These are phyloP conservation scores for Tylopilus rubrobrunneus DNA, from an alignment of 768 basidiomycete genomes.

Conservation along the genomic window DNA sequence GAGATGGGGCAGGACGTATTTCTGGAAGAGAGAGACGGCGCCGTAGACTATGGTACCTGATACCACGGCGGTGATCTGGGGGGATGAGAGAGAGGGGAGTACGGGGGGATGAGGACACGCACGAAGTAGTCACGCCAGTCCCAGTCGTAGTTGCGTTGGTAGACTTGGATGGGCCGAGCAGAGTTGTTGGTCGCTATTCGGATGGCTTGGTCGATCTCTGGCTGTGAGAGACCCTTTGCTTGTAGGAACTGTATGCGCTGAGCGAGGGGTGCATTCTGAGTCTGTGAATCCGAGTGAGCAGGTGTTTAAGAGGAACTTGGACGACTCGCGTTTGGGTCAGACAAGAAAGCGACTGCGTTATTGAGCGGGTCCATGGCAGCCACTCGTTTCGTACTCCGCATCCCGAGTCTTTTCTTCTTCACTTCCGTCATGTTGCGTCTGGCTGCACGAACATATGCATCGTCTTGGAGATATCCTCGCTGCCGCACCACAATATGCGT, in stretches of 20 bases:
- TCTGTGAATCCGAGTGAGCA: slow-evolving; percentile 39
- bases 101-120: slow-evolving; percentile 28
- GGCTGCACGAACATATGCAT: slow-evolving; percentile 14
- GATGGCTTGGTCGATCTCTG: slow-evolving; percentile 85
- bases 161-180: slow-evolving; percentile 29
- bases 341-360: slow-evolving; percentile 81
- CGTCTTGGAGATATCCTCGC: slow-evolving; percentile 10
- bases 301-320: neutral
- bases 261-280: slow-evolving; percentile 71
- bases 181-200: slow-evolving; percentile 47
- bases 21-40: slow-evolving; percentile 78
- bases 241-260: slow-evolving; percentile 94
- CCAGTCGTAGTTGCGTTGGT: slow-evolving; percentile 51
- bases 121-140: slow-evolving; percentile 99
- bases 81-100: slow-evolving; percentile 16
- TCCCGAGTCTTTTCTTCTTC: slow-evolving; percentile 1
- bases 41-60: slow-evolving; percentile 85
- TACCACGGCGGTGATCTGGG: slow-evolving; percentile 86
- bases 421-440: slow-evolving; percentile 29
- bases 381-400: slow-evolving; percentile 28
- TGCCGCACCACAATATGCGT: slow-evolving; percentile 13
- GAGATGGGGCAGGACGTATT: slow-evolving; percentile 88
- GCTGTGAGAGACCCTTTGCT: slow-evolving; percentile 79
- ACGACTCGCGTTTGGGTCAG: slow-evolving; percentile 73
- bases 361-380: slow-evolving; percentile 55